A percentile compares a stretch with the other conserved stretches of the same genome.
phyloP scores from a whole-genome alignment of 768 basidiomycete species.

The Nidularia pulvinata region DNA sequence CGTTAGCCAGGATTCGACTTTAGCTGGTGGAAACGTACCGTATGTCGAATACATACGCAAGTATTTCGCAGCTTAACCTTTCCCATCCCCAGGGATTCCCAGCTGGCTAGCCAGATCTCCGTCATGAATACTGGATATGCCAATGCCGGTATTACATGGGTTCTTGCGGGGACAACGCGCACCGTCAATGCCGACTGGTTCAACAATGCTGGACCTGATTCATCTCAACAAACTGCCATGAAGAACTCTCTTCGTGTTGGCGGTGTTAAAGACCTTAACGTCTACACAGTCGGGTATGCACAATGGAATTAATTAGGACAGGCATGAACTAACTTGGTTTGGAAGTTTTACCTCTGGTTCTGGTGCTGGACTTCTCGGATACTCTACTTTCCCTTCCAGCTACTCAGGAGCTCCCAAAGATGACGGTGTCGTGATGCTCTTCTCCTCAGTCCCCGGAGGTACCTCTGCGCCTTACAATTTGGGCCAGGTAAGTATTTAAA shows the following conservation, averaged over 20 bases:
- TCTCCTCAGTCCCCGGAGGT: constrained; percentile 42
- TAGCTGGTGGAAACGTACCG: constrained; percentile 36
- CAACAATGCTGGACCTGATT: constrained; percentile 32
- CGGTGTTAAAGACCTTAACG: constrained; percentile 36
- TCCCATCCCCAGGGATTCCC: constrained; percentile 25
- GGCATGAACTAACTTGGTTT: not conserved
- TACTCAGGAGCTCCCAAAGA: constrained; percentile 38
- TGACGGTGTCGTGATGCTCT: constrained; percentile 48
- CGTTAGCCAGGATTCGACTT: constrained; percentile 23
- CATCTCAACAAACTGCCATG: constrained; percentile 41
- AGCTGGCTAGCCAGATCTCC: constrained; percentile 31
- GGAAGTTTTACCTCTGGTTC: constrained; percentile 29
- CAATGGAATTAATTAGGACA: not conserved
- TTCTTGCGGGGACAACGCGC: constrained; percentile 36
- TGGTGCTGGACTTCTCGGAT: constrained; percentile 46
- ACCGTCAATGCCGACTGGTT: constrained; percentile 49
- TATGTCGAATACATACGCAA: constrained; percentile 12
- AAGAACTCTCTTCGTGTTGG: constrained; percentile 44
- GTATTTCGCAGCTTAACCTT: constrained; percentile 3
- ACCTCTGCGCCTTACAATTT: constrained; percentile 38
- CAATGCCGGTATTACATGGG: constrained; percentile 31
- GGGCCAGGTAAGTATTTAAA: constrained; percentile 23
- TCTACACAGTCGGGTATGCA: constrained; percentile 49
- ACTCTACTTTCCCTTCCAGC: constrained; percentile 49
- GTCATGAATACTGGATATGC: constrained; percentile 42